Base-by-base conservation (phyloP, 805 yeast genomes). In the Groenewaldozyma tartarivorans region DNA sequence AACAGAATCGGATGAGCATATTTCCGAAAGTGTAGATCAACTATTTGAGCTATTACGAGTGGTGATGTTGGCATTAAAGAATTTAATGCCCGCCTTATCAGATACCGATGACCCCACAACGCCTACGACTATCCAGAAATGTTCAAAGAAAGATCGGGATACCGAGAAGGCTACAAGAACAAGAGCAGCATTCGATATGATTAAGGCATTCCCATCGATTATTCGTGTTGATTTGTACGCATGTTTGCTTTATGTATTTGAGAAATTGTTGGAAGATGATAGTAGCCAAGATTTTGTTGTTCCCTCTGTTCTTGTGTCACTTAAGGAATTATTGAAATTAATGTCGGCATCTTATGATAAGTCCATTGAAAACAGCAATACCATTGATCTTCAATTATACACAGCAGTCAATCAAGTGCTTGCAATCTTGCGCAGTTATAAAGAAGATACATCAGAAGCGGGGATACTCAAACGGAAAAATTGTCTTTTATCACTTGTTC, bases 21-120 rank as follows among this genome's bases (percentile, higher is more conserved):
- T 76, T 41, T 63, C 71, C 26, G 60, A 66, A 21, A 79, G 77
- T 39, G 79, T 83, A 41, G 94, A 85, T 50, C 85, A 83, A 52
- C 62, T 86, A 34, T 85, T 90, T 57, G 96, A 90, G 55, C 64
- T 88, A 20, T 61, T 87, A 38, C 68, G 95, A 47, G 70, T 87
- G 4, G 72, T 75, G 15, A 67, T 82, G 64, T 66, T 79, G 17
- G 79, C 84, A 0, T 61, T 87, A 15, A 70, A 79, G 4, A 40
- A 33, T 19, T 35, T 46, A 20, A 45, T 49, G n/a, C 56, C 54
- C 15, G 44, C 35, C 20, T 47, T 40, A 53, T 48, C 36, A 46
- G 58, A 43, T 27, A 56, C 43, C 38, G 51, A 38, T 4, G 34
- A 20, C 5, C 38, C 36, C 4, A 15, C 9, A 3, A 35, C 31